Evolutionary conservation across 495 filamentous ascomycete species (phyloP).

Genomic region (Extremus antarcticus): DNA sequence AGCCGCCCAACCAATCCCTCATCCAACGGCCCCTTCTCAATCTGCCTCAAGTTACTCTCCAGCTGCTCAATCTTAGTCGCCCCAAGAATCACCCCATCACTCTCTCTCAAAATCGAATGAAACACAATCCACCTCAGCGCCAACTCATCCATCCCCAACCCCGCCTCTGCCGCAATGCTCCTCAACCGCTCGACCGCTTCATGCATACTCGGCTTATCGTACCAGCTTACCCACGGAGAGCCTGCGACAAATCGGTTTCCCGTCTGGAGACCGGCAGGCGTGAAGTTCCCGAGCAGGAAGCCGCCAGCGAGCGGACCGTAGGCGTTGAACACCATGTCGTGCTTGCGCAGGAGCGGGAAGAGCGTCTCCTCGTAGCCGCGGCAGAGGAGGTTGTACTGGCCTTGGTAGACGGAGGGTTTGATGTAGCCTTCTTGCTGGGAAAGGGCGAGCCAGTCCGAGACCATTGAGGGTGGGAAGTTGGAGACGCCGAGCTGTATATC

Average conservation of each 20-base stretch:
- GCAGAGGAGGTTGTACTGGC: conserved; percentile 15
- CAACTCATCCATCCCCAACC: conserved; percentile 23
- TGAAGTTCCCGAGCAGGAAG: conserved; percentile 13
- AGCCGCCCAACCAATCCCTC: conserved; percentile 1
- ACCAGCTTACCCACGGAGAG: neutral
- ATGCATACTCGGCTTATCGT: conserved; percentile 4
- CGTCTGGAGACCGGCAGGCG: neutral
- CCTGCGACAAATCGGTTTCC: conserved; percentile 10
- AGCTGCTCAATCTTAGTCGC: conserved; percentile 29
- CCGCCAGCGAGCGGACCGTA: conserved; percentile 10
- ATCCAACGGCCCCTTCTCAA: conserved; percentile 20
- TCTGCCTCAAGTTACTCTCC: conserved; percentile 22
- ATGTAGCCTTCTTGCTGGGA: conserved; percentile 11
- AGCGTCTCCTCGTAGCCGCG: conserved; percentile 14
- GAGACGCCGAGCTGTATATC: conserved; percentile 9
- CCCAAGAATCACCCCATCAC: conserved; percentile 32
- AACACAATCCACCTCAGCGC: conserved; percentile 31
- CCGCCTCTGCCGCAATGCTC: conserved; percentile 7
- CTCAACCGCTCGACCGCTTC: conserved; percentile 6
- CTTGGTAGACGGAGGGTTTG: conserved; percentile 17
- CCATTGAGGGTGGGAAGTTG: conserved; percentile 10
- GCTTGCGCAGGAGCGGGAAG: conserved; percentile 12
- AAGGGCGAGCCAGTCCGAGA: conserved; percentile 6
- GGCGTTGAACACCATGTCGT: conserved; percentile 11
- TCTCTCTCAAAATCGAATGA: conserved; percentile 25